Evolutionary conservation across 2,329 filamentous ascomycete species (phyloP).

Genomic region (Raffaelea albimanens): DNA sequence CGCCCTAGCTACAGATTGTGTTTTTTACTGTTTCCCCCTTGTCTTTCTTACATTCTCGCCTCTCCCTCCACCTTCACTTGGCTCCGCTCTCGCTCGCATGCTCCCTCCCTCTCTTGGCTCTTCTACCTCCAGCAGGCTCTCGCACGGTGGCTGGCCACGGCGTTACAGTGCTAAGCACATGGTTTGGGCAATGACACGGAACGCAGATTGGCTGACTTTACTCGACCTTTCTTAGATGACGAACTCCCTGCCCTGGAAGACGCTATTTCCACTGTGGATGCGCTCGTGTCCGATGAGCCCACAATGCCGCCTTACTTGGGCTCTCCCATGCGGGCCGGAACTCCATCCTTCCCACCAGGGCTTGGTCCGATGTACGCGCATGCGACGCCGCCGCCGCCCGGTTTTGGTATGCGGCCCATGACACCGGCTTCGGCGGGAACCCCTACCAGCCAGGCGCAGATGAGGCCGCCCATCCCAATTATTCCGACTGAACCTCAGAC

Average conservation of each 20-base stretch:
- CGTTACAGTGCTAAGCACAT: not conserved
- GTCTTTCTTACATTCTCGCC: not conserved
- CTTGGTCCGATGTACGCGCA: constrained; percentile 20
- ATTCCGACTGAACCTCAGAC: not conserved
- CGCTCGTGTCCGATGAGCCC: constrained; percentile 54
- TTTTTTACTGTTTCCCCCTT: no score
- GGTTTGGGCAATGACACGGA: no score
- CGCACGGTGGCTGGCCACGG: no score
- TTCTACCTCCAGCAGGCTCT: constrained; percentile 11
- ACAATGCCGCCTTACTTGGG: constrained; percentile 10
- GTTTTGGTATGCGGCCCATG: constrained; percentile 8
- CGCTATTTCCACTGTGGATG: constrained; percentile 55
- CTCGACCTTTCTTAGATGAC: constrained; percentile 43
- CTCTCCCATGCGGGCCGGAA: constrained; percentile 20
- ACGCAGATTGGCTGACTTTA: not conserved
- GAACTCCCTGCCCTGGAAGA: constrained; percentile 52
- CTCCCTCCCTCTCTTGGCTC: constrained; percentile 18
- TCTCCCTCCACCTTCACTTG: not conserved
- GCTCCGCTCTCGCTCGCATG: not conserved
- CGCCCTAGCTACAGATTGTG: no score
- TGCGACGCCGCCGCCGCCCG: constrained; percentile 18
- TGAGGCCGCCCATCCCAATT: constrained; percentile 1
- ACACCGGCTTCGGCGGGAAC: constrained; percentile 1
- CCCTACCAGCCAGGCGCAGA: not conserved
- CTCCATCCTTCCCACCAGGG: constrained; percentile 32